Conservation (phyloP, 2,329 filamentous ascomycete genomes). For the Pseudogymnoascus sp. region DNA sequence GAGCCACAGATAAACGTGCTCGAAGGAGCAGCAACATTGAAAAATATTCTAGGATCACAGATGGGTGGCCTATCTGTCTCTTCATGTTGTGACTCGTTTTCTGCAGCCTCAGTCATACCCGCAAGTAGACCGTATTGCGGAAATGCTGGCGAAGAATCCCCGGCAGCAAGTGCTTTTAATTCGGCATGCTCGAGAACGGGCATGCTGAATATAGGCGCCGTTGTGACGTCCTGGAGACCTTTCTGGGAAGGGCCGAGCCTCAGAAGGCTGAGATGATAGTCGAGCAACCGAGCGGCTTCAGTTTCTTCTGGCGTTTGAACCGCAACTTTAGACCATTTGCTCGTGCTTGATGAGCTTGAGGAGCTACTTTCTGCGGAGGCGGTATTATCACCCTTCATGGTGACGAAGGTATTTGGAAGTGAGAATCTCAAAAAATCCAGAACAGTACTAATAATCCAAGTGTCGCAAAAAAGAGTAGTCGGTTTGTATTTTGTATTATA, state of each 20-base stretch:
- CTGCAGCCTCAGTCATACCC: conserved; percentile 12
- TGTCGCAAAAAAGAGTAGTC: background rate
- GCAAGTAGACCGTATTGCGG: conserved; percentile 24
- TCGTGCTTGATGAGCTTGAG: background rate
- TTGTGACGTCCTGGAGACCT: conserved; percentile 10
- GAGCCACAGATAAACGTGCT: conserved; percentile 57
- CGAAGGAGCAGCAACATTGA: conserved; percentile 49
- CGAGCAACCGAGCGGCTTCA: background rate
- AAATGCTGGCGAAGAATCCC: conserved; percentile 10
- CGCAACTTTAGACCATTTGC: background rate
- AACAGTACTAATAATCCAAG: background rate
- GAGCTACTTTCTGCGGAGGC: background rate
- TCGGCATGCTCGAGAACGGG: conserved; percentile 16
- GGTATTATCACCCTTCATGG: background rate
- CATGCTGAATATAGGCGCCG: conserved; percentile 19
- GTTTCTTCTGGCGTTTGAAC: background rate
- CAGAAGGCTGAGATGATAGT: background rate
- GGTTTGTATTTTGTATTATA: background rate
- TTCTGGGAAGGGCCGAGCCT: background rate
- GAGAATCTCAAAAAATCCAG: background rate
- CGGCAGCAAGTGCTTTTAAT: background rate
- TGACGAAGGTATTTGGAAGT: too few relatives aligned
- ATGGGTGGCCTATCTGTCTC: background rate
- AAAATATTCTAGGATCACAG: conserved; percentile 31
- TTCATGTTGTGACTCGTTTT: background rate